A percentile compares a stretch with the other conserved stretches of the same genome.
These are phyloP conservation scores for Backusella psychrophila DNA, from an alignment of 192 early-diverging fungal species.

Conservation along the genomic window DNA sequence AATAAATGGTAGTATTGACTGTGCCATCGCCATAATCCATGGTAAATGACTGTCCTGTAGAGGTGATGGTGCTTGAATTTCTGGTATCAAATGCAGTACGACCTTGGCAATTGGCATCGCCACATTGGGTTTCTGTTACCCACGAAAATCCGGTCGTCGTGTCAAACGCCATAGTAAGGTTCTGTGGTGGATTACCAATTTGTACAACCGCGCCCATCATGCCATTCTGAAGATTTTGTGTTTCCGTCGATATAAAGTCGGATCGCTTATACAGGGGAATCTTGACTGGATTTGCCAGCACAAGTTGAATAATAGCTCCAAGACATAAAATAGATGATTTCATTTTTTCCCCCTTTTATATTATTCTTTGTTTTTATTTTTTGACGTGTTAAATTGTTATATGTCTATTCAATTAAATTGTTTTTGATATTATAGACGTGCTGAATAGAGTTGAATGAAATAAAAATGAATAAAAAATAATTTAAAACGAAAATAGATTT, in stretches of 20 bases:
- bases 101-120: slow-evolving; percentile 26
- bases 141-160: slow-evolving; percentile 50
- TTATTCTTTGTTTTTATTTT: background rate
- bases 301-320: slow-evolving; percentile 26
- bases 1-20: slow-evolving; percentile 25
- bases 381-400: background rate
- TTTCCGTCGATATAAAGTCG: slow-evolving; percentile 14
- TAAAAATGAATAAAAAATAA: background rate
- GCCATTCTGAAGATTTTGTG: slow-evolving; percentile 26
- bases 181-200: slow-evolving; percentile 86
- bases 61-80: slow-evolving; percentile 14
- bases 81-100: slow-evolving; percentile 29
- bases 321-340: slow-evolving; percentile 26
- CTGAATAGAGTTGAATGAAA: background rate
- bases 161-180: slow-evolving; percentile 90
- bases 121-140: slow-evolving; percentile 28
- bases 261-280: slow-evolving; percentile 31
- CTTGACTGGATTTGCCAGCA: slow-evolving; percentile 17
- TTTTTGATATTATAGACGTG: background rate
- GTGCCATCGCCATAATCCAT: slow-evolving; percentile 27
- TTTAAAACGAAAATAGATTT: background rate
- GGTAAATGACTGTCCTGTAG: slow-evolving; percentile 24
- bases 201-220: slow-evolving; percentile 85
- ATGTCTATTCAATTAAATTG: background rate
- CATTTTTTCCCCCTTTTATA: slow-evolving; percentile 8